Percentiles rank a stretch among this genome's conserved stretches.
These are phyloP conservation scores for Exutisphaerella laricina DNA, from an alignment of 2,329 filamentous ascomycete genomes.

Conservation along the genomic window DNA sequence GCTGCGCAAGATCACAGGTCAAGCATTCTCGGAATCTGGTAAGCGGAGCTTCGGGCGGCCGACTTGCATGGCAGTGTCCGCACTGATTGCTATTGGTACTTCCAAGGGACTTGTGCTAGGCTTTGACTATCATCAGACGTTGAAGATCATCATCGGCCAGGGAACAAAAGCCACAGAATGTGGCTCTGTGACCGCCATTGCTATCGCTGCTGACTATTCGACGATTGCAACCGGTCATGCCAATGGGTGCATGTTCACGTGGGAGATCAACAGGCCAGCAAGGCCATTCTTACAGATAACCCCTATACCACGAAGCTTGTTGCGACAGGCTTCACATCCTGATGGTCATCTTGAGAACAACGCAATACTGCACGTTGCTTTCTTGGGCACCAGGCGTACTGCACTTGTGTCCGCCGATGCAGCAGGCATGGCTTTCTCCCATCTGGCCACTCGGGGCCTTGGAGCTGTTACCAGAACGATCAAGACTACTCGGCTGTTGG, in stretches of 20 bases:
- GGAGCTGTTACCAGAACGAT: slow-evolving; percentile 79
- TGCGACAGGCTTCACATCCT: slow-evolving; percentile 58
- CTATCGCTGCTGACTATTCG: slow-evolving; percentile 88
- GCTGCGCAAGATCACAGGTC: slow-evolving; percentile 78
- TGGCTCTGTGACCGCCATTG: slow-evolving; percentile 77
- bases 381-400: slow-evolving; percentile 87
- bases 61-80: slow-evolving; percentile 82
- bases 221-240: slow-evolving; percentile 87
- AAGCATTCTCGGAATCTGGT: slow-evolving; percentile 87
- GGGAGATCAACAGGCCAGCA: slow-evolving; percentile 80
- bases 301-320: slow-evolving; percentile 58
- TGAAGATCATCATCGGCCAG: slow-evolving; percentile 89
- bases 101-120: slow-evolving; percentile 90
- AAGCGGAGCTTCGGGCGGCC: slow-evolving; percentile 88
- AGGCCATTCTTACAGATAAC: slow-evolving; percentile 84
- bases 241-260: slow-evolving; percentile 89
- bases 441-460: slow-evolving; percentile 85
- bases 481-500: slow-evolving; percentile 83
- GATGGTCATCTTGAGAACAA: slow-evolving; percentile 80
- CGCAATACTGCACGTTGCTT: slow-evolving; percentile 84
- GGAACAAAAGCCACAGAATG: slow-evolving; percentile 93
- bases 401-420: slow-evolving; percentile 94
- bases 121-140: slow-evolving; percentile 94
- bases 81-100: slow-evolving; percentile 83
- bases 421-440: slow-evolving; percentile 95